These are phyloP conservation scores for Melampsora americana DNA, from an alignment of 1,284 basidiomycete species.

Conservation along the genomic window DNA sequence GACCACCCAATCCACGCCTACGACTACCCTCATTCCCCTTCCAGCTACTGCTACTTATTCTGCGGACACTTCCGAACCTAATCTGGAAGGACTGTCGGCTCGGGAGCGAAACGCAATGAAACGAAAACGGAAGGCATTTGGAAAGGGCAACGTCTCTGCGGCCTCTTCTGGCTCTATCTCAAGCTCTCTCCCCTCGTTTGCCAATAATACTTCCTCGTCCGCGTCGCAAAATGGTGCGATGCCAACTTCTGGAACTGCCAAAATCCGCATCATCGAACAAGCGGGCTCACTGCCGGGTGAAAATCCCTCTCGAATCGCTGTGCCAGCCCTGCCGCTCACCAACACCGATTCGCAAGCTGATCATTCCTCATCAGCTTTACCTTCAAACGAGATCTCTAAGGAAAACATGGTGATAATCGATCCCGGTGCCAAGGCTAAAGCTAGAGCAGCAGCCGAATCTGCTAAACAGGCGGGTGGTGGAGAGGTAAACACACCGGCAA, in stretches of 20 bases:
- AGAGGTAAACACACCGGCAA: constrained; percentile 44
- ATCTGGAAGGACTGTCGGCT: constrained; percentile 63
- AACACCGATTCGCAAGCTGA: constrained; percentile 43
- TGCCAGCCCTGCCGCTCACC: constrained; percentile 46
- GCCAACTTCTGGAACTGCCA: constrained; percentile 11
- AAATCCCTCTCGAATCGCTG: constrained; percentile 43
- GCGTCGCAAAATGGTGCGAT: constrained; percentile 10
- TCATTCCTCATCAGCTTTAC: neutral
- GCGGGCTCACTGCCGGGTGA: constrained; percentile 39
- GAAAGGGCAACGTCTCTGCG: constrained; percentile 57
- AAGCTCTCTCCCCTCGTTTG: constrained; percentile 55
- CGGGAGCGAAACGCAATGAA: constrained; percentile 86
- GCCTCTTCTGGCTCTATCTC: constrained; percentile 60
- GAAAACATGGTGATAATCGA: constrained; percentile 47
- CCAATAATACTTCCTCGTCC: constrained; percentile 51
- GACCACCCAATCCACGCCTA: constrained; percentile 28
- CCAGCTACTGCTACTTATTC: constrained; percentile 19
- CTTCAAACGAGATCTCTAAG: neutral
- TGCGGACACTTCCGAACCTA: constrained; percentile 44
- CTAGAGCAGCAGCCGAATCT: constrained; percentile 49
- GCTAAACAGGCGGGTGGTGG: constrained; percentile 49
- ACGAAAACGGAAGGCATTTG: constrained; percentile 83
- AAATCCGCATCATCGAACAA: constrained; percentile 44
- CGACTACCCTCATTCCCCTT: constrained; percentile 17
- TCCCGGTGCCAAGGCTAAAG: constrained; percentile 52